Conservation (phyloP, 352 stramenopile species). For the Phytophthora hybrid region DNA sequence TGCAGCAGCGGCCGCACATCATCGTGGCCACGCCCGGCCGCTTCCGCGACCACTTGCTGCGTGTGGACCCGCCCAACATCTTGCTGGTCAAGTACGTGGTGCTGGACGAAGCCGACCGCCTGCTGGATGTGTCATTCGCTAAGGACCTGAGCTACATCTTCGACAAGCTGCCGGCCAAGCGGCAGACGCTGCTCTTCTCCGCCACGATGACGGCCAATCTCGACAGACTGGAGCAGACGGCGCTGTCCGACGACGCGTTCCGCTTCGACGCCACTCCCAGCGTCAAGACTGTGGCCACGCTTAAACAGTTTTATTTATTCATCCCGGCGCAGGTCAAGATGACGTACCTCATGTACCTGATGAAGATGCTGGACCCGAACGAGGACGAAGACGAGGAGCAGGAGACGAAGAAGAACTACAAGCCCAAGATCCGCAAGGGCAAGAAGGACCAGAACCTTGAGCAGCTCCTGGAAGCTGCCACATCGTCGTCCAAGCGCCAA, state of each 20-base stretch:
- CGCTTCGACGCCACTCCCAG: constrained; percentile 80
- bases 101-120: constrained; percentile 98
- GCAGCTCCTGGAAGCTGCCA: constrained; percentile 28
- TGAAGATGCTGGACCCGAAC: constrained; percentile 69
- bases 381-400: constrained; percentile 74
- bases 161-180: constrained; percentile 74
- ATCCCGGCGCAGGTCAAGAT: constrained; percentile 97
- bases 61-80: constrained; percentile 91
- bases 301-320: constrained; percentile 98
- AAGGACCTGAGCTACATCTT: constrained; percentile 92
- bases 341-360: constrained; percentile 94
- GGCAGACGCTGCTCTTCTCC: constrained; percentile 97
- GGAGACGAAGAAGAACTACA: constrained; percentile 26
- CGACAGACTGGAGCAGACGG: constrained; percentile 80
- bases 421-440: constrained; percentile 41
- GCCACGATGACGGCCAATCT: constrained; percentile 97
- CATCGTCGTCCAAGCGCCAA: constrained; percentile 40
- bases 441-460: constrained; percentile 48
- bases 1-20: constrained; percentile 95
- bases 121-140: constrained; percentile 89
- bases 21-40: constrained; percentile 98
- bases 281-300: constrained; percentile 90
- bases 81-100: constrained; percentile 95
- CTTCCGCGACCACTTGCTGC: constrained; percentile 93
- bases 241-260: constrained; percentile 64